Evolutionary conservation across 164 flowering plant genomes (phyloP).

Genomic region (Piper longum): DNA sequence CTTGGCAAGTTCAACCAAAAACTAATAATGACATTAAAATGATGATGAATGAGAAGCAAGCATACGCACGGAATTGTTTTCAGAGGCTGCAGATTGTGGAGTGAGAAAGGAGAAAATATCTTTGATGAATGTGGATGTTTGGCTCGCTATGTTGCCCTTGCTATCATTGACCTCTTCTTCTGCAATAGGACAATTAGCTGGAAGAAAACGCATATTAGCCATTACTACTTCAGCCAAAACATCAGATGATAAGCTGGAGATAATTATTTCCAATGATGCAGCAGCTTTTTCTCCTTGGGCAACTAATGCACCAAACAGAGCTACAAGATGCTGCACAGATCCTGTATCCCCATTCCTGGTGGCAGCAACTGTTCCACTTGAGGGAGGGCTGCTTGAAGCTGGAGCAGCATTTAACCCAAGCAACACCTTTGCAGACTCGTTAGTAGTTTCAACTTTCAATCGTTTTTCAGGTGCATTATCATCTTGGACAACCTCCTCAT

Average conservation of each 20-base stretch:
- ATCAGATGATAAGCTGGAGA: conserved; percentile 87
- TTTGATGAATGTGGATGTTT: conserved; percentile 27
- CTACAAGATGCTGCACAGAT: conserved; percentile 87
- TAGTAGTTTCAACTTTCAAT: conserved; percentile 23
- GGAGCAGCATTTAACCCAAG: conserved; percentile 14
- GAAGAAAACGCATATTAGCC: conserved; percentile 72
- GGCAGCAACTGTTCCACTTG: conserved; percentile 16
- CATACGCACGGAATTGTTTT: conserved; percentile 19
- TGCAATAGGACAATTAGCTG: conserved; percentile 29
- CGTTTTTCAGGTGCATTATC: conserved; percentile 51
- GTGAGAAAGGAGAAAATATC: conserved; percentile 2
- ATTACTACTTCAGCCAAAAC: conserved; percentile 91
- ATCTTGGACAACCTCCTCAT: conserved; percentile 19
- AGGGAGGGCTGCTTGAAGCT: conserved; percentile 15
- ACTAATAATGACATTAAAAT: background rate
- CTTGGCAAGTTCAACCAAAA: background rate
- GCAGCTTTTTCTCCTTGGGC: conserved; percentile 94
- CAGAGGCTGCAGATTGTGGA: conserved; percentile 18
- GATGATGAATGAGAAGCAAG: background rate
- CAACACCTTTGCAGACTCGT: conserved; percentile 13
- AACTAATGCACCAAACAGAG: conserved; percentile 90
- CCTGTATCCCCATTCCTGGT: conserved; percentile 36
- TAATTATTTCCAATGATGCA: conserved; percentile 65
- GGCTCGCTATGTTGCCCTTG: conserved; percentile 9
- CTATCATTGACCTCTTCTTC: conserved; percentile 31